Base-by-base conservation (phyloP, 2,329 filamentous ascomycete genomes). In the Aureobasidium leucospermi region DNA sequence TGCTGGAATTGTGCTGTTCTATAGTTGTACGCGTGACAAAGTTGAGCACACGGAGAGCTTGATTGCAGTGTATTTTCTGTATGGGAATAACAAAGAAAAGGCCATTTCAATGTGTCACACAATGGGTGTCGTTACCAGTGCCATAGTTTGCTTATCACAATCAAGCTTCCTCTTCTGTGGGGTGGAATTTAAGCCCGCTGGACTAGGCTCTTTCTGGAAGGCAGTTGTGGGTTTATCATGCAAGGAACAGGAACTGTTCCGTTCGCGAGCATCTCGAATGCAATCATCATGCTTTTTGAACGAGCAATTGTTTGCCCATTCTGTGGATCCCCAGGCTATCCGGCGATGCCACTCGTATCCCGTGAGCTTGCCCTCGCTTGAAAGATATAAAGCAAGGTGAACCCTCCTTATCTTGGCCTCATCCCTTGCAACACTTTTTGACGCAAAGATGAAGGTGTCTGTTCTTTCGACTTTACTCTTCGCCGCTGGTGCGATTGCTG, bases 401-500 rank as follows among this genome's bases (percentile, higher is more conserved):
- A 16, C 3, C 16, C 52, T 7, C 38, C n/a, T 1, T 32, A n/a
- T 29, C 31, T 56, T n/a, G 23, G 16, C 3, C 6, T 15, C 51
- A 19, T n/a, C 4, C 32, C 23, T n/a, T 45, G 3, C 39, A 34
- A 52, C 19, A 3, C 23, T 45, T 38, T 41, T 38, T 16, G 41
- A 41, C 41, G 8, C 41, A 13, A 46, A 19, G 5, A 58, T 58
- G 55, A 58, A 58, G 43, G 23, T 41, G 5, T 58, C 55, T 15
- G 15, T 46, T 19, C 5, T 59, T n/a, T 29, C 55, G 53, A 29
- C 55, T 19, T 29, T 61, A 43, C 49, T 63, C 15, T 38, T 51
- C 41, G 51, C 48, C n/a, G 45, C 48, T 6, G 45, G 45, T 36
- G 46, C 38, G 16, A 36, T 58, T 39, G 51, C 59, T 10, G 60